These are phyloP conservation scores for Penicillium sclerotigenum DNA, from an alignment of 2,329 filamentous ascomycete species.

Conservation along the genomic window DNA sequence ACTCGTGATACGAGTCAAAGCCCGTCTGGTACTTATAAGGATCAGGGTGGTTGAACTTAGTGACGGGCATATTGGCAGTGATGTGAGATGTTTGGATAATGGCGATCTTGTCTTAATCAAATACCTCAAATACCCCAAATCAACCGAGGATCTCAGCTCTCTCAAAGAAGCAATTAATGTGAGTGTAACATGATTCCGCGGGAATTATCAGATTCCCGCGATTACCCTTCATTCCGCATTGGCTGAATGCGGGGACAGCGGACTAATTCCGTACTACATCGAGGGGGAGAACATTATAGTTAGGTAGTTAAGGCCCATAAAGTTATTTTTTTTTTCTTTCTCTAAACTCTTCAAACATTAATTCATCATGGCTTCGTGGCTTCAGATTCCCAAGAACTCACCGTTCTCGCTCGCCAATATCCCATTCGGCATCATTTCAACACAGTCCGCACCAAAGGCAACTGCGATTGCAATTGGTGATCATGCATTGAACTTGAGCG, in stretches of 20 bases:
- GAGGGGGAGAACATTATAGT: background rate
- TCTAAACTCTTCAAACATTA: conserved; percentile 11
- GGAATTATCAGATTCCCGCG: conserved; percentile 7
- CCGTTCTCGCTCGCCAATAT: conserved; percentile 78
- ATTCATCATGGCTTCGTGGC: conserved; percentile 52
- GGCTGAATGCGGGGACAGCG: conserved; percentile 20
- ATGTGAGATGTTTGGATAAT: background rate
- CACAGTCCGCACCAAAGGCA: conserved; percentile 54
- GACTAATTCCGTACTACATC: conserved; percentile 15
- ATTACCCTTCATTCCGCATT: conserved; percentile 21
- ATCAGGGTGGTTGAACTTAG: conserved; percentile 60
- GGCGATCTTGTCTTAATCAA: background rate
- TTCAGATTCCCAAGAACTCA: conserved; percentile 57
- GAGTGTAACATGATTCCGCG: background rate
- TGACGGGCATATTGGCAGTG: conserved; percentile 57
- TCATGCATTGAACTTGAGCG: conserved; percentile 66
- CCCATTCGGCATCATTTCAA: conserved; percentile 76
- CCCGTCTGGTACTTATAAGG: conserved; percentile 76
- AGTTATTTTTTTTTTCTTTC: conserved; percentile 5
- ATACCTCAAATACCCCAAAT: background rate
- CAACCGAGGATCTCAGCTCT: background rate
- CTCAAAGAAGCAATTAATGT: background rate
- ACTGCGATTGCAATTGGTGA: conserved; percentile 71
- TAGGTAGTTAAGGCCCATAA: background rate
- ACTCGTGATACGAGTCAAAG: conserved; percentile 76